Conservation (phyloP, 2,329 filamentous ascomycete species). For the Ramularia collo-cygni region DNA sequence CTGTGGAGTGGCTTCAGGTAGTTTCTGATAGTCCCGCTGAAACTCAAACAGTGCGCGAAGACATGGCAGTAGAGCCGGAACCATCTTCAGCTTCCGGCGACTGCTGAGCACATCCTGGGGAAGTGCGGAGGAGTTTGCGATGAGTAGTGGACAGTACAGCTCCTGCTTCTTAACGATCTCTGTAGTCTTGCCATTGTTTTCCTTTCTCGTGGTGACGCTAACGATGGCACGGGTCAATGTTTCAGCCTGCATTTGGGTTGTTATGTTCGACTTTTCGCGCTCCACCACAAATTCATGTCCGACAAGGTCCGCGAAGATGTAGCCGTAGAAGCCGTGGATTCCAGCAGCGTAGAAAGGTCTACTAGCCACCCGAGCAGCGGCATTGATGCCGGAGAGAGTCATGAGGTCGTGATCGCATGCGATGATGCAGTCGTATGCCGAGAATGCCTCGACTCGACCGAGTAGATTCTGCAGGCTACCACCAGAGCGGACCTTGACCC, state of each 20-base stretch:
- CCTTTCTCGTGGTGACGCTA: slow-evolving; percentile 60
- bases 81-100: slow-evolving; percentile 61
- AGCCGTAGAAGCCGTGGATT: slow-evolving; percentile 86
- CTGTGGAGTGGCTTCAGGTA: slow-evolving; percentile 45
- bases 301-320: slow-evolving; percentile 88
- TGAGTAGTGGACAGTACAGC: slow-evolving; percentile 76
- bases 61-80: slow-evolving; percentile 80
- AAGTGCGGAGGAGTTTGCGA: slow-evolving; percentile 74
- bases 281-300: slow-evolving; percentile 85
- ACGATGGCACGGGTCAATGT: slow-evolving; percentile 71
- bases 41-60: slow-evolving; percentile 89
- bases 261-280: slow-evolving; percentile 70
- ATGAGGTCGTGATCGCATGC: slow-evolving; percentile 78
- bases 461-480: slow-evolving; percentile 52
- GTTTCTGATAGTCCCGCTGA: slow-evolving; percentile 39
- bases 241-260: slow-evolving; percentile 51
- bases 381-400: slow-evolving; percentile 73
- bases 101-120: slow-evolving; percentile 60
- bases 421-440: slow-evolving; percentile 79
- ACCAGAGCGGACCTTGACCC: slow-evolving; percentile 60
- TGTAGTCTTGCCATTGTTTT: slow-evolving; percentile 59
- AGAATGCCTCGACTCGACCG: slow-evolving; percentile 69
- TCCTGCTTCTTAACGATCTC: slow-evolving; percentile 92
- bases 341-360: slow-evolving; percentile 84
- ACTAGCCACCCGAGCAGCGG: slow-evolving; percentile 69